Percentiles rank a stretch among this genome's conserved stretches.
These are phyloP conservation scores for Naganishia vishniacii DNA, from an alignment of 768 basidiomycete genomes.

Conservation along the genomic window DNA sequence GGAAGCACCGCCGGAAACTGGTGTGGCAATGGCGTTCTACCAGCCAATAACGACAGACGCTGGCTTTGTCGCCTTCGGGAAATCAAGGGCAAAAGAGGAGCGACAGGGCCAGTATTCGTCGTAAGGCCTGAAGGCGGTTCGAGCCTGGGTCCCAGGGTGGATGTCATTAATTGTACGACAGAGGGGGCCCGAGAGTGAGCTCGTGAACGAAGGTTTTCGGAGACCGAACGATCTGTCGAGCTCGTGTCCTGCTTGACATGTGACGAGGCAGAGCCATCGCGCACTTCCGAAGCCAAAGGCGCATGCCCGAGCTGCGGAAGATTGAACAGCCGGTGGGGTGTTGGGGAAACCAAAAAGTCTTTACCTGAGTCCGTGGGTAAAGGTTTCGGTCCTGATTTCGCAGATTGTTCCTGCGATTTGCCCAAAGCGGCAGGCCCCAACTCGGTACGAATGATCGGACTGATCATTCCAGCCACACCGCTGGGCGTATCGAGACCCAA, in stretches of 20 bases:
- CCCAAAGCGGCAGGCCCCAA: slow-evolving; percentile 6
- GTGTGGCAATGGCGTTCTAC: slow-evolving; percentile 44
- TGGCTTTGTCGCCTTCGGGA: slow-evolving; percentile 36
- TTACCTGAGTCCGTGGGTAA: neutral
- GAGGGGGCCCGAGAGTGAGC: slow-evolving; percentile 23
- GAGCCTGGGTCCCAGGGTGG: neutral
- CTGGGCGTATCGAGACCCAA: slow-evolving; percentile 23
- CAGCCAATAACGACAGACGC: slow-evolving; percentile 42
- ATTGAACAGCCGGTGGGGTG: neutral
- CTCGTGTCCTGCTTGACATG: neutral
- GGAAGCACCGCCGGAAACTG: slow-evolving; percentile 44
- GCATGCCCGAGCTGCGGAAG: neutral
- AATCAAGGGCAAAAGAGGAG: slow-evolving; percentile 29
- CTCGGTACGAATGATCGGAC: slow-evolving; percentile 13
- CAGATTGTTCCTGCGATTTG: neutral
- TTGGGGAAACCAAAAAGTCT: neutral
- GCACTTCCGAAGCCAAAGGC: neutral
- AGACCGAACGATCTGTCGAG: neutral
- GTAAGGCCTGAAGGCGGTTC: neutral
- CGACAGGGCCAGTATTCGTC: neutral
- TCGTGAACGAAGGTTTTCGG: slow-evolving; percentile 8
- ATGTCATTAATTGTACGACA: neutral
- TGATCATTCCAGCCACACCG: neutral
- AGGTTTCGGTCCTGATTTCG: neutral
- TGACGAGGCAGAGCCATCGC: neutral